phyloP scores from a whole-genome alignment of 768 basidiomycete genomes.

The Auriculariales sp. region DNA sequence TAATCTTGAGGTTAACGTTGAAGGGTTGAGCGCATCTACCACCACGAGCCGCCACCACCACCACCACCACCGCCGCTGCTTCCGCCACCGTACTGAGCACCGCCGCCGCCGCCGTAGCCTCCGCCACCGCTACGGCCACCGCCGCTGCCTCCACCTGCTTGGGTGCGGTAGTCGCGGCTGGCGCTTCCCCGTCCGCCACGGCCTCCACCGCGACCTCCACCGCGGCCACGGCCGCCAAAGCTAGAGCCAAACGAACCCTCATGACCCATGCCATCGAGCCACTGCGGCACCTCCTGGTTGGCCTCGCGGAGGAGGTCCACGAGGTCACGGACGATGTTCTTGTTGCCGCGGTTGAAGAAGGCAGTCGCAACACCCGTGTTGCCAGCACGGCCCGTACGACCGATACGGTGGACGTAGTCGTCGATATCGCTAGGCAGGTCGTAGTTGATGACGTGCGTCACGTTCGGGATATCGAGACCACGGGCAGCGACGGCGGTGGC shows the following conservation, averaged over 20 bases:
- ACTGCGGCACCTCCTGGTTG: constrained; percentile 84
- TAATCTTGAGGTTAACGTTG: background rate
- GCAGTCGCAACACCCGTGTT: constrained; percentile 93
- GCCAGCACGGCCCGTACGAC: constrained; percentile 96
- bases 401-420: constrained; percentile 97
- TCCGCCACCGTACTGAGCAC: constrained; percentile 17
- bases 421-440: constrained; percentile 97
- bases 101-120: constrained; percentile 12
- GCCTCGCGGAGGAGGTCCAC: constrained; percentile 90
- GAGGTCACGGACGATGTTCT: constrained; percentile 81
- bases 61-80: constrained; percentile 31
- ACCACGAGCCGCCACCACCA: constrained; percentile 28
- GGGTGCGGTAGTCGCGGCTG: constrained; percentile 30
- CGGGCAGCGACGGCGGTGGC: constrained; percentile 98
- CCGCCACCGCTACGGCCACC: constrained; percentile 24
- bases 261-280: constrained; percentile 77
- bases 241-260: constrained; percentile 62
- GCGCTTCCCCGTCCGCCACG: constrained; percentile 39
- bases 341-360: constrained; percentile 90
- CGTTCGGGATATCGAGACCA: constrained; percentile 98
- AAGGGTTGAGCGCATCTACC: constrained; percentile 20
- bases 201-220: constrained; percentile 36
- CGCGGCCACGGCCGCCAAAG: constrained; percentile 29
- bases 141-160: constrained; percentile 15
- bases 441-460: constrained; percentile 97